phyloP scores from a whole-genome alignment of 2,329 filamentous ascomycete genomes.

The Calonectria naviculata region DNA sequence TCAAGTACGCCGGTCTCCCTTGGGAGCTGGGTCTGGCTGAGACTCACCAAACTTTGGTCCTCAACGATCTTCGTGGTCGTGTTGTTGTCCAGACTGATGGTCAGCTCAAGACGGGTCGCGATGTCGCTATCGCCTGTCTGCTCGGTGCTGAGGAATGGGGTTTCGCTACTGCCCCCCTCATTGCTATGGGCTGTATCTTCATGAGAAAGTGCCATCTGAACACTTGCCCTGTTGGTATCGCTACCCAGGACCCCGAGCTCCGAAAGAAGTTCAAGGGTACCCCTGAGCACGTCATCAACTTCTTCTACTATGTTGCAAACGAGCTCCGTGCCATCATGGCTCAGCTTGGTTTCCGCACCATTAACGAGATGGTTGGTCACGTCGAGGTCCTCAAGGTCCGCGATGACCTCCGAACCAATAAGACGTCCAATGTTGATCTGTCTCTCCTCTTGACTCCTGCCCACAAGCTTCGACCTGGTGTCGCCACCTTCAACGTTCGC shows the following conservation, averaged over 20 bases:
- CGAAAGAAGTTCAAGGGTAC: constrained; percentile 94
- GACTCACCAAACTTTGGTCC: constrained; percentile 94
- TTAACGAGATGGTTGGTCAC: constrained; percentile 98
- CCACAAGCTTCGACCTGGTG: constrained; percentile 93
- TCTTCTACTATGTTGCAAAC: constrained; percentile 98
- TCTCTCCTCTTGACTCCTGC: constrained; percentile 94
- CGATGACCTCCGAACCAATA: constrained; percentile 87
- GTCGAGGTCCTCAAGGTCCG: constrained; percentile 88
- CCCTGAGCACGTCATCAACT: constrained; percentile 97
- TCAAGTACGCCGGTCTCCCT: constrained; percentile 96
- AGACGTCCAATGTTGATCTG: constrained; percentile 93
- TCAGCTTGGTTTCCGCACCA: constrained; percentile 90
- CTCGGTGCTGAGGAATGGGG: constrained; percentile 99
- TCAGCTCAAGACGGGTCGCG: constrained; percentile 90
- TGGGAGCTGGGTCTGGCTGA: constrained; percentile 98
- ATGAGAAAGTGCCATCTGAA: constrained; percentile 86
- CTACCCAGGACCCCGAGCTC: constrained; percentile 93
- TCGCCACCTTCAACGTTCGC: constrained; percentile 96
- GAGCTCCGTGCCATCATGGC: constrained; percentile 98
- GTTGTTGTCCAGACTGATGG: constrained; percentile 97
- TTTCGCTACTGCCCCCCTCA: constrained; percentile 93
- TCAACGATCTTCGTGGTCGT: constrained; percentile 95
- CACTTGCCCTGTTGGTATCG: constrained; percentile 91
- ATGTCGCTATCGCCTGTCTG: constrained; percentile 93
- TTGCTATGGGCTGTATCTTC: constrained; percentile 97